Evolutionary conservation across 2,329 filamentous ascomycete species (phyloP), one percentile per base, ranked within the genome.

Genomic region (Plectosphaerella plurivora): DNA sequence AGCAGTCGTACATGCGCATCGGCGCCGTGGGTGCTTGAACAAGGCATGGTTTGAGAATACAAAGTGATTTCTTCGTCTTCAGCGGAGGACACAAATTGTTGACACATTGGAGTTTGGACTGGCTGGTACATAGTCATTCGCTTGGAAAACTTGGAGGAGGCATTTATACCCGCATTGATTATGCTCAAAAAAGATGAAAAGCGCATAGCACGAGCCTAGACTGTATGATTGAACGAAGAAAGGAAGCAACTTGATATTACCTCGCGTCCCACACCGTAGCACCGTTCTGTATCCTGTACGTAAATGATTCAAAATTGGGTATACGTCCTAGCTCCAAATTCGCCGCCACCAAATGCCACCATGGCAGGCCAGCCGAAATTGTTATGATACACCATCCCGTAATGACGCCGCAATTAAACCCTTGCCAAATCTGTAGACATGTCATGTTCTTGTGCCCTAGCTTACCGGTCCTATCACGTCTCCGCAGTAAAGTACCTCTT

Each of bases 401-500:
- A 33, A 12, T 33, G 8, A 33, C 28, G 28, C 28, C 28, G 28
- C 28, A 33, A 33, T 33, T 33, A 12, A 33, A 33, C 8, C 28
- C 28, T 33, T 33, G 6, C 24, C 25, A 28, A 4, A 47, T 18
- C 28, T 20, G 22, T 14, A 22, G n/a, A 18, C 28, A 22, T 46
- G 22, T 10, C 10, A 5, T 47, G 15, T 39, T 35, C 20, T 18
- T 37, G 28, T 33, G 28, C 28, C 28, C 28, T 12, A 33, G 28
- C 28, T 33, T 9, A 8, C 28, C 37, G 10, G 5, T 14, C 37
- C 37, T 41, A 14, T 49, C 36, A 54, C n/a, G 56, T 83, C 50
- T 88, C 86, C 4, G 85, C 84, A 4, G 83, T 81, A 65, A 90
- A 90, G 62, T 90, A 90, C 53, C 86, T 77, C 66, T 89, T 90